Conservation (phyloP, 176 grass and related monocot species). For the Oryza longistaminata region DNA sequence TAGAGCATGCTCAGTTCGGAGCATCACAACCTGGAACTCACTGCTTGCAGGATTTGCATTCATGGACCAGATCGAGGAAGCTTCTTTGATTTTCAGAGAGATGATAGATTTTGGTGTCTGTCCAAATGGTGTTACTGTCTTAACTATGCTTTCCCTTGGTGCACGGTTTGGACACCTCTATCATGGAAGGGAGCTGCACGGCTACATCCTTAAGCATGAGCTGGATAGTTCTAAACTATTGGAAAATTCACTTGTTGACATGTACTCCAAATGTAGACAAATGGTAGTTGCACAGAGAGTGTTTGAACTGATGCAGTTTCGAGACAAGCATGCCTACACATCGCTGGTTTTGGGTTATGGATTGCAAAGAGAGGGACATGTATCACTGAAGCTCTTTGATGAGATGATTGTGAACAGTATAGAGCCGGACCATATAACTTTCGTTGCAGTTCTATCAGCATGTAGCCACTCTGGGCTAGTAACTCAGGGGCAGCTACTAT, state of each 20-base stretch:
- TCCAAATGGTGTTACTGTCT: constrained; percentile 56
- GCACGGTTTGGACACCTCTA: constrained; percentile 49
- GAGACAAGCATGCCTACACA: constrained; percentile 52
- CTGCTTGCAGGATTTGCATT: constrained; percentile 60
- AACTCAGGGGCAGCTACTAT: constrained; percentile 49
- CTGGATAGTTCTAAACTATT: constrained; percentile 39
- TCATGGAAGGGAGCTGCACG: constrained; percentile 59
- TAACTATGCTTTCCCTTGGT: constrained; percentile 58
- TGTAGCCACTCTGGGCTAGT: constrained; percentile 65
- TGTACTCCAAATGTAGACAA: constrained; percentile 60
- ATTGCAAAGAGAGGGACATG: constrained; percentile 52
- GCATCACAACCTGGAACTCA: constrained; percentile 58
- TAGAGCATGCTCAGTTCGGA: constrained; percentile 22
- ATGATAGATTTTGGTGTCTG: constrained; percentile 39
- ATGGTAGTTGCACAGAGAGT: constrained; percentile 39
- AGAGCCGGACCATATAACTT: constrained; percentile 61
- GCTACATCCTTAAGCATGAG: constrained; percentile 60
- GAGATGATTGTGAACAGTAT: constrained; percentile 51
- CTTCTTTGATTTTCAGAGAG: constrained; percentile 47
- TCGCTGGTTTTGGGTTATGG: constrained; percentile 70
- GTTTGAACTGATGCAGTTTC: constrained; percentile 54
- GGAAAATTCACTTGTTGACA: constrained; percentile 59
- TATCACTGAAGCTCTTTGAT: constrained; percentile 56
- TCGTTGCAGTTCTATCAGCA: constrained; percentile 70
- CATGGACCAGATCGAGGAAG: constrained; percentile 47